phyloP scores from a whole-genome alignment of 2,329 filamentous ascomycete genomes.

The Fragosphaeria purpurea region DNA sequence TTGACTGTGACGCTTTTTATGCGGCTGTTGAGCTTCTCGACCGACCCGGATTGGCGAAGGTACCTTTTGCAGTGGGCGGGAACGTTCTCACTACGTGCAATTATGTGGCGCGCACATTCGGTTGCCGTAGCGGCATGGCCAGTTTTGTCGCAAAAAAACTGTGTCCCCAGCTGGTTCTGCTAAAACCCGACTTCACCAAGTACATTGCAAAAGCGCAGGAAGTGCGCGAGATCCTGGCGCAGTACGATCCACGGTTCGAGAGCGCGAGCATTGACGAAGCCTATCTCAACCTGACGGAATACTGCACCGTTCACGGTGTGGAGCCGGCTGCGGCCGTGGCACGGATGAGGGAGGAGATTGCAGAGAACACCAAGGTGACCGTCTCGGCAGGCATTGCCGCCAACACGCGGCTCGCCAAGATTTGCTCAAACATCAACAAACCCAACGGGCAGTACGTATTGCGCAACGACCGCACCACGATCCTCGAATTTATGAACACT shows the following conservation, averaged over 20 bases:
- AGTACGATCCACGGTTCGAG: constrained; percentile 88
- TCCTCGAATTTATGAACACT: constrained; percentile 77
- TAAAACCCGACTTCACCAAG: constrained; percentile 82
- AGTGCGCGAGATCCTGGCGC: constrained; percentile 67
- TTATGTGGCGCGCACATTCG: constrained; percentile 81
- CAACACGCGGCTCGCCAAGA: constrained; percentile 90
- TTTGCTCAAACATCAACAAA: constrained; percentile 91
- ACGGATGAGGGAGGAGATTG: constrained; percentile 67
- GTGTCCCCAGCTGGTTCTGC: constrained; percentile 72
- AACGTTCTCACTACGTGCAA: constrained; percentile 63
- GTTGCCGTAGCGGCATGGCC: constrained; percentile 91
- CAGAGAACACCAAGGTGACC: constrained; percentile 68
- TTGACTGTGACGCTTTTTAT: constrained; percentile 97
- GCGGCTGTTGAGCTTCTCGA: constrained; percentile 84
- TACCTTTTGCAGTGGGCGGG: constrained; percentile 82
- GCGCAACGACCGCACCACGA: constrained; percentile 58
- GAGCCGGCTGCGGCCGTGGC: constrained; percentile 63
- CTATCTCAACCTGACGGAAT: constrained; percentile 87
- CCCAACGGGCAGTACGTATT: constrained; percentile 85
- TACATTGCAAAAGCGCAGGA: constrained; percentile 86
- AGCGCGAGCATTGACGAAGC: constrained; percentile 94
- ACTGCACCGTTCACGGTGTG: constrained; percentile 61
- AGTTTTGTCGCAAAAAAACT: constrained; percentile 91
- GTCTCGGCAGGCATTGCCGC: constrained; percentile 91
- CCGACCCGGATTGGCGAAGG: constrained; percentile 69